phyloP scores from a whole-genome alignment of 2,329 filamentous ascomycete species.

The Helotiales sp. region DNA sequence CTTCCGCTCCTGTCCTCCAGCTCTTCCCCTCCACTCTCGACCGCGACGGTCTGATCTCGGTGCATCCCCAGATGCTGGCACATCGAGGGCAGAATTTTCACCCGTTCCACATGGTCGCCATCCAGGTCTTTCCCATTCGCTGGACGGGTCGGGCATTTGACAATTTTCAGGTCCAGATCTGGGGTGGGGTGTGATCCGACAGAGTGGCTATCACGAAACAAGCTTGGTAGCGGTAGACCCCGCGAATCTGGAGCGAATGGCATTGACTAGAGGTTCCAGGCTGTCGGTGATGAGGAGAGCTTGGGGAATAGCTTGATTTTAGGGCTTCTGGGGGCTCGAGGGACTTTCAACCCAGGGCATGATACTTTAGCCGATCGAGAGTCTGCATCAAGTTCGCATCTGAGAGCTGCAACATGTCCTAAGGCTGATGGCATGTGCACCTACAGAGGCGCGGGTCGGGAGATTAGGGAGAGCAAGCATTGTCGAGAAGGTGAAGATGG shows the following conservation, averaged over 20 bases:
- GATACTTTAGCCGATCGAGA: neutral
- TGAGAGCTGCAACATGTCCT: neutral
- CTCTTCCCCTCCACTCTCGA: neutral
- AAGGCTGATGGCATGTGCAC: too few relatives aligned
- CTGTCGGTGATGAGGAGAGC: neutral
- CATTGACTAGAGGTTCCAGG: neutral
- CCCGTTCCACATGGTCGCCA: constrained; percentile 6
- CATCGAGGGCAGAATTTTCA: constrained; percentile 18
- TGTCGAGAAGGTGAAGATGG: too few relatives aligned
- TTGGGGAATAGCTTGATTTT: neutral
- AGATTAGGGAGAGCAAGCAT: too few relatives aligned
- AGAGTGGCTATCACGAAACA: neutral
- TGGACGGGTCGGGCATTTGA: neutral
- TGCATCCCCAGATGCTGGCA: constrained; percentile 2
- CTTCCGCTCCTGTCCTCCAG: constrained; percentile 3
- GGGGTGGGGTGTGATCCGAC: neutral
- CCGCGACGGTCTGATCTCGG: neutral
- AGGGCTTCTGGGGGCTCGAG: too few relatives aligned
- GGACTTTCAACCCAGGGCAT: neutral
- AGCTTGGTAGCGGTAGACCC: neutral
- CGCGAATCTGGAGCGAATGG: neutral
- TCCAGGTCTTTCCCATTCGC: neutral
- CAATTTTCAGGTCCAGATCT: neutral
- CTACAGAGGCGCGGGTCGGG: too few relatives aligned
- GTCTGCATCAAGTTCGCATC: neutral